These are phyloP conservation scores for Spizellomyces sp. DNA, from an alignment of 192 early-diverging fungal species.

Conservation along the genomic window DNA sequence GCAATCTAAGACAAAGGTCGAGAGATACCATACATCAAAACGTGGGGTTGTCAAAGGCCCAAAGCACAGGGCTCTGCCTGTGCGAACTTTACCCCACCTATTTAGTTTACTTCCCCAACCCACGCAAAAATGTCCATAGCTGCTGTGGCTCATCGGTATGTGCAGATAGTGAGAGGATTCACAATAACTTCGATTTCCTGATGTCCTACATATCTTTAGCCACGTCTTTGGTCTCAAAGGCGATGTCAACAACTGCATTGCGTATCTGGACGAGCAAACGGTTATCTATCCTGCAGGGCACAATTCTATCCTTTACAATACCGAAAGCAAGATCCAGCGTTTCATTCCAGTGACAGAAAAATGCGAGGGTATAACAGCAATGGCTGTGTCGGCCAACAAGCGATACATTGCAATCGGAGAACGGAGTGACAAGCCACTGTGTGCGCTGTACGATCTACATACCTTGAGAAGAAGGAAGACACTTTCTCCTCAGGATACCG, in stretches of 20 bases:
- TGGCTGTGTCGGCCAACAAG: constrained; percentile 52
- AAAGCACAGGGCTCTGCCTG: no score
- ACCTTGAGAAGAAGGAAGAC: constrained; percentile 56
- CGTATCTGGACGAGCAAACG: constrained; percentile 60
- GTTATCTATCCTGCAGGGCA: constrained; percentile 62
- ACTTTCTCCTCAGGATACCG: constrained; percentile 39
- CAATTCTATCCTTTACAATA: constrained; percentile 60
- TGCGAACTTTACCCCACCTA: no score
- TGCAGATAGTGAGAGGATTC: neutral
- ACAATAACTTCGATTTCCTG: neutral
- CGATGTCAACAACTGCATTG: constrained; percentile 45
- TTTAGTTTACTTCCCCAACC: no score
- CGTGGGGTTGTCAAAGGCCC: no score
- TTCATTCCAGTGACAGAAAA: constrained; percentile 61
- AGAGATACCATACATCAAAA: no score
- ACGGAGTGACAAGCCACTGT: constrained; percentile 46
- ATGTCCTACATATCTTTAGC: constrained; percentile 29
- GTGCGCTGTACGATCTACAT: constrained; percentile 55
- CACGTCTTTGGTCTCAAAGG: constrained; percentile 62
- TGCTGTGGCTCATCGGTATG: constrained; percentile 56
- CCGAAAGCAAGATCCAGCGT: constrained; percentile 54
- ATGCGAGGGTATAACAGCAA: constrained; percentile 54
- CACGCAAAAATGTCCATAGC: constrained; percentile 53
- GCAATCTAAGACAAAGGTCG: neutral
- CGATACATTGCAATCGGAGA: constrained; percentile 60